Evolutionary conservation across 164 flowering plant species (phyloP), one percentile per base, ranked within the genome.

Genomic region (Annona cherimola): DNA sequence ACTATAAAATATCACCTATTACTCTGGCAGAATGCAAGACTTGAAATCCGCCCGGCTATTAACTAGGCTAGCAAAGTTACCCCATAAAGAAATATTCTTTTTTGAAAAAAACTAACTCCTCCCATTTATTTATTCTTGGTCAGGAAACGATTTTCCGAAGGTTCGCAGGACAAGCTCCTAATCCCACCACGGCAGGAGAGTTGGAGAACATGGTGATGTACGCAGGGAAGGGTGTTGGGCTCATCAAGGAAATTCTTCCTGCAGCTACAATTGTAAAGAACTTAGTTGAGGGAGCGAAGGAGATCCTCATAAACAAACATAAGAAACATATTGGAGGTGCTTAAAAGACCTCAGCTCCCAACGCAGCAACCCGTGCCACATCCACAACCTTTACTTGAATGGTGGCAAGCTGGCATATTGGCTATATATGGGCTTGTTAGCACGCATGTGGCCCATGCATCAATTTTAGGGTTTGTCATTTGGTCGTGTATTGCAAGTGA

Each of bases 151-250:
- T 67, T 63, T 59, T 78, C 55, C 75, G 77, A 5, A 65, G 80
- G 16, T 74, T 78, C 4, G 75, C 71, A 2, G 80, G 80, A 44
- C 71, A 55, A 67, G 77, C 45, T 7, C 60, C 77, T 1, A 78
- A 78, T 67, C 69, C 35, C 14, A 68, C 80, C 4, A 71, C 80
- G 1, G 7, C 39, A 1, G 80, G 80, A 0, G 67, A 70, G 67
- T 61, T 74, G 0, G 69, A 66, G 14, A 39, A 74, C 41, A 77
- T 77, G 74, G 68, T 62, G 4, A 72, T 75, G 78, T 61, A 72
- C 42, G 78, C 76, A 39, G 81, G 81, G 62, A 74, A 75, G 70
- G 81, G 81, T 26, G 81, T 79, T n/a, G 81, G 81, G 16, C 57
- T 79, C 20, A 69, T 79, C 26, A 73, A 73, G 4, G 78, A 79